phyloP scores from a whole-genome alignment of 2,329 filamentous ascomycete genomes.

The Pestalotiopsis sp. region DNA sequence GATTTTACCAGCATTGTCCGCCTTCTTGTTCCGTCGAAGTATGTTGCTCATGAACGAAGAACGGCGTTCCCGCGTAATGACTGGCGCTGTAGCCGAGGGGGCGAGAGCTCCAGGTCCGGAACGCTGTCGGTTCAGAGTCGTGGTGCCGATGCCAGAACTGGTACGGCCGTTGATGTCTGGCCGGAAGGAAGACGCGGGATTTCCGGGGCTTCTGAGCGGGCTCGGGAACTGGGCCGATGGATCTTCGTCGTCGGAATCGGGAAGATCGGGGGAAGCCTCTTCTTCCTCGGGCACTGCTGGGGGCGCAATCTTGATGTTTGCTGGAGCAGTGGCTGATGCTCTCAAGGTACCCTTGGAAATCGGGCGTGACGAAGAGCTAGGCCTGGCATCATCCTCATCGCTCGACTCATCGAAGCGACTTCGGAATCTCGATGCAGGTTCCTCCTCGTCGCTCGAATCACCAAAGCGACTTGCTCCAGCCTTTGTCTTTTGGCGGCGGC shows the following conservation, averaged over 20 bases:
- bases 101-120: slow-evolving; percentile 31
- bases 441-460: slow-evolving; percentile 67
- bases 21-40: slow-evolving; percentile 66
- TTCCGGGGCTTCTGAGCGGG: slow-evolving; percentile 26
- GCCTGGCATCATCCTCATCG: slow-evolving; percentile 58
- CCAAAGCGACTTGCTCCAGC: slow-evolving; percentile 52
- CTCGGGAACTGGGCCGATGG: slow-evolving; percentile 32
- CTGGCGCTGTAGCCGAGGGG: slow-evolving; percentile 18
- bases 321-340: slow-evolving; percentile 31
- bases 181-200: slow-evolving; percentile 21
- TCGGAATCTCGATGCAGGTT: slow-evolving; percentile 41
- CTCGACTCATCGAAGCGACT: slow-evolving; percentile 75
- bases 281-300: slow-evolving; percentile 48
- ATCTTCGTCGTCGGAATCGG: slow-evolving; percentile 59
- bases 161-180: slow-evolving; percentile 19
- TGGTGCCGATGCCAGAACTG: slow-evolving; percentile 30
- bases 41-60: slow-evolving; percentile 59
- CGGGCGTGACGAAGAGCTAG: slow-evolving; percentile 33
- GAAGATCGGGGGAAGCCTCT: slow-evolving; percentile 59
- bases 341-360: slow-evolving; percentile 34
- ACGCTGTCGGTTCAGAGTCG: slow-evolving; percentile 27
- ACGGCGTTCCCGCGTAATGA: slow-evolving; percentile 35
- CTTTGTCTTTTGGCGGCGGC: slow-evolving; percentile 18
- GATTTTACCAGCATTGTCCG: slow-evolving; percentile 52
- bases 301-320: slow-evolving; percentile 62